Evolutionary conservation across 306 rosid species (phyloP).

Genomic region (Cicer pinnatifidum): DNA sequence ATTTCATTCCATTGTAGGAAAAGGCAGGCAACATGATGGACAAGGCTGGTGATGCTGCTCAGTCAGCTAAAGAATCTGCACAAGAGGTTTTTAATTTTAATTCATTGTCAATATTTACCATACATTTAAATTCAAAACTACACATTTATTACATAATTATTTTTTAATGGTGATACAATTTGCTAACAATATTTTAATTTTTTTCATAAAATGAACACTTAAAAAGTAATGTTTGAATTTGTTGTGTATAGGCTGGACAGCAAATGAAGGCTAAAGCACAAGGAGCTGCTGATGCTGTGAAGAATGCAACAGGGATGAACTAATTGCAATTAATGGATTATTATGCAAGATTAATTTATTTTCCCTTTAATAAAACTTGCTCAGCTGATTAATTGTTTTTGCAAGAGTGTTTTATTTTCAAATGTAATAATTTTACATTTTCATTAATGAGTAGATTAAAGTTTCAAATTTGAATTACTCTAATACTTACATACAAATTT

Average conservation of each 20-base stretch:
- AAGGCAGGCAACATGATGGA: constrained; percentile 60
- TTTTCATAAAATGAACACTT: neutral
- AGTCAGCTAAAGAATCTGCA: constrained; percentile 56
- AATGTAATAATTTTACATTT: constrained; percentile 16
- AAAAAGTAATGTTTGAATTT: neutral
- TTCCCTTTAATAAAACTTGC: constrained; percentile 33
- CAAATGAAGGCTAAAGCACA: constrained; percentile 56
- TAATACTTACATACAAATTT: neutral
- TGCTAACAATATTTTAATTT: neutral
- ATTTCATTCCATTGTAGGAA: constrained; percentile 51
- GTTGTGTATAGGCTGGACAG: constrained; percentile 51
- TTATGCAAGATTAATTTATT: constrained; percentile 8
- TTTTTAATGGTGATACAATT: neutral
- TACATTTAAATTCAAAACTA: neutral
- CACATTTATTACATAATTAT: neutral
- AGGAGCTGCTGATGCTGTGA: constrained; percentile 63
- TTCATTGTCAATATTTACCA: neutral
- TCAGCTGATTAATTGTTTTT: neutral
- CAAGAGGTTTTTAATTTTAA: constrained; percentile 45
- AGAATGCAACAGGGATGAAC: constrained; percentile 74
- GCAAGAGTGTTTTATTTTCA: constrained; percentile 14
- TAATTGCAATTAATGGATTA: constrained; percentile 34
- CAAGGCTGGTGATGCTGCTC: constrained; percentile 52
- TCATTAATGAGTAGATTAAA: neutral
- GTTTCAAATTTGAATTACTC: neutral